Conservation (phyloP, 2,329 filamentous ascomycete genomes). For the Fusarium pseudocircinatum region DNA sequence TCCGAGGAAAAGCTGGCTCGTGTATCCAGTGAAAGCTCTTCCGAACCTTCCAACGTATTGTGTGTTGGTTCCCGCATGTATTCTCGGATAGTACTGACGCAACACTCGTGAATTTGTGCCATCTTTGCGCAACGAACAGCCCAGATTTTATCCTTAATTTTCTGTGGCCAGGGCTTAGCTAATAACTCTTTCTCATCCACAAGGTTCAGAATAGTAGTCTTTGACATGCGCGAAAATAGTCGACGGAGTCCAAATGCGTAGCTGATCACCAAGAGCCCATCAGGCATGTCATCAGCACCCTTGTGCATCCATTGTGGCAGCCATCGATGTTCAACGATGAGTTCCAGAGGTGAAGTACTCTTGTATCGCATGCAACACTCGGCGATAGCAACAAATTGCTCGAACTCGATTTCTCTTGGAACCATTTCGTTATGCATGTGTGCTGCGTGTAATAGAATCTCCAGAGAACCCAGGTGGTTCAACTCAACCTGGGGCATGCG, state of each 20-base stretch:
- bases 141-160: slow-evolving; percentile 59
- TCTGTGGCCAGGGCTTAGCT: slow-evolving; percentile 57
- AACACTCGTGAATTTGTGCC: slow-evolving; percentile 60
- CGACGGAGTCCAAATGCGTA: slow-evolving; percentile 61
- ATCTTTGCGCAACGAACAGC: slow-evolving; percentile 60
- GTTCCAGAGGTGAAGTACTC: slow-evolving; percentile 61
- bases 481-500: slow-evolving; percentile 63
- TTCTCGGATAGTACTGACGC: slow-evolving; percentile 55
- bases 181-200: slow-evolving; percentile 55
- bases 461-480: slow-evolving; percentile 54
- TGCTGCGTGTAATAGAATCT: slow-evolving; percentile 61
- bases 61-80: slow-evolving; percentile 51
- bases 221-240: slow-evolving; percentile 61
- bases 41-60: slow-evolving; percentile 17
- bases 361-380: slow-evolving; percentile 61
- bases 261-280: slow-evolving; percentile 61
- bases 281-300: slow-evolving; percentile 58
- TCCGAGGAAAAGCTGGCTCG: slow-evolving; percentile 32
- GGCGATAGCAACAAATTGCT: slow-evolving; percentile 62
- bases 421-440: slow-evolving; percentile 60
- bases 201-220: slow-evolving; percentile 59
- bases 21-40: slow-evolving; percentile 34
- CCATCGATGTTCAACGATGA: slow-evolving; percentile 62
- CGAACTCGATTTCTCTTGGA: slow-evolving; percentile 58
- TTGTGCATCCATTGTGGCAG: slow-evolving; percentile 61